These are phyloP conservation scores for Rubus parviflorus DNA, from an alignment of 306 rosid species.

Conservation along the genomic window DNA sequence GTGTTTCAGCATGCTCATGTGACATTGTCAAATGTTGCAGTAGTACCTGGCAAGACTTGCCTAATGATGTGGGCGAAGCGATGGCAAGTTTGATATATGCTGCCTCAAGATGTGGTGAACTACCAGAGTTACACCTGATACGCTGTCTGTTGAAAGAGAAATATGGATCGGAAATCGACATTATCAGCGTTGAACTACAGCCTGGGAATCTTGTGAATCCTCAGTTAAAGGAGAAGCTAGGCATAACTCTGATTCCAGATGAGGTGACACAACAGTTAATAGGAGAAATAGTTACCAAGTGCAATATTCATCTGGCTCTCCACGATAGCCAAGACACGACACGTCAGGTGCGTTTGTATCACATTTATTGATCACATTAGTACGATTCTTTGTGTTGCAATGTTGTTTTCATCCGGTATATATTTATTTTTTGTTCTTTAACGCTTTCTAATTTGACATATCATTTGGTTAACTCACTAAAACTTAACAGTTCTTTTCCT, in stretches of 20 bases:
- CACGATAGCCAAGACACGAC: not conserved
- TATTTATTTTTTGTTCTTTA: too few species aligned
- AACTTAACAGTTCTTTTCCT: too few species aligned
- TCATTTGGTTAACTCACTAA: not conserved
- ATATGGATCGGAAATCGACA: slow-evolving; percentile 28
- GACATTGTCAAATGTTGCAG: not conserved
- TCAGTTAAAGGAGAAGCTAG: slow-evolving; percentile 13
- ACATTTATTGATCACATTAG: not conserved
- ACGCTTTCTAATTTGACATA: not conserved
- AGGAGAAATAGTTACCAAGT: not conserved
- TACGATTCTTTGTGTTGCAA: not conserved
- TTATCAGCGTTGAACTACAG: slow-evolving; percentile 19
- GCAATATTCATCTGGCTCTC: not conserved
- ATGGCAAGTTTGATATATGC: slow-evolving; percentile 34
- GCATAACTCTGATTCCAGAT: slow-evolving; percentile 6
- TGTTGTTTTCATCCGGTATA: too few species aligned
- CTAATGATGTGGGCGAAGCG: slow-evolving; percentile 25
- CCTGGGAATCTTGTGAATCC: slow-evolving; percentile 18
- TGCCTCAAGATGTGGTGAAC: slow-evolving; percentile 40
- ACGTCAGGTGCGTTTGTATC: not conserved
- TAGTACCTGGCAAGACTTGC: not conserved
- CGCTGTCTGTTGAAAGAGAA: slow-evolving; percentile 23
- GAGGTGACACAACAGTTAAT: slow-evolving; percentile 4
- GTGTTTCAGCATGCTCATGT: not conserved
- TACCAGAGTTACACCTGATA: slow-evolving; percentile 20